These are phyloP conservation scores for Pterocarpus santalinus DNA, from an alignment of 306 rosid species.

Conservation along the genomic window DNA sequence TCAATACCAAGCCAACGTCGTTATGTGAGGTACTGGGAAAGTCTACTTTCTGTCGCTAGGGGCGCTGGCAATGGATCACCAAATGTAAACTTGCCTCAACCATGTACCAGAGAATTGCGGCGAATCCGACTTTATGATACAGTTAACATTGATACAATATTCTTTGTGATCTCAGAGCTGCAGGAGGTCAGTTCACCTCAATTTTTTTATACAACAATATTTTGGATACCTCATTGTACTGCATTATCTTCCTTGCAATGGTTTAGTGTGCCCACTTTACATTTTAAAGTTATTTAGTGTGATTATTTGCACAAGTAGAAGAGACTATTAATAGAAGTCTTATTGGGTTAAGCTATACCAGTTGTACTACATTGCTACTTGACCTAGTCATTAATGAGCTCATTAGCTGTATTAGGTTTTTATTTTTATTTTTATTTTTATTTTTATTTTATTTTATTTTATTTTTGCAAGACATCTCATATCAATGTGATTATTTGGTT, in stretches of 20 bases:
- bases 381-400: not conserved
- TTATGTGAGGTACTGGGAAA: conserved; percentile 77
- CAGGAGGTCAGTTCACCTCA: conserved; percentile 64
- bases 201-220: not conserved
- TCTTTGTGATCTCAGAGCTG: conserved; percentile 79
- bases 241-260: conserved; percentile 8
- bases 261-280: not conserved
- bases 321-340: not conserved
- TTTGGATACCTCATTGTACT: not conserved
- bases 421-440: too few relatives aligned
- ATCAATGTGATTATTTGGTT: not conserved
- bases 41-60: conserved; percentile 61
- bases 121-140: conserved; percentile 88
- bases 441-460: too few relatives aligned
- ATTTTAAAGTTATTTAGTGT: not conserved
- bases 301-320: not conserved
- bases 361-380: not conserved
- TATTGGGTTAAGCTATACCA: not conserved
- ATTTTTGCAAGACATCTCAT: conserved; percentile 21
- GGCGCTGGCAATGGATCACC: conserved; percentile 52
- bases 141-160: conserved; percentile 66
- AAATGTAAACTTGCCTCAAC: conserved; percentile 66
- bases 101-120: conserved; percentile 79
- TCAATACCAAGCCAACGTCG: conserved; percentile 99
- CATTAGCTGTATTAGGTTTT: not conserved